Percentiles rank a stretch among this genome's conserved stretches.
Conservation (phyloP, 1,284 basidiomycete species). For the Boletus sp. region DNA sequence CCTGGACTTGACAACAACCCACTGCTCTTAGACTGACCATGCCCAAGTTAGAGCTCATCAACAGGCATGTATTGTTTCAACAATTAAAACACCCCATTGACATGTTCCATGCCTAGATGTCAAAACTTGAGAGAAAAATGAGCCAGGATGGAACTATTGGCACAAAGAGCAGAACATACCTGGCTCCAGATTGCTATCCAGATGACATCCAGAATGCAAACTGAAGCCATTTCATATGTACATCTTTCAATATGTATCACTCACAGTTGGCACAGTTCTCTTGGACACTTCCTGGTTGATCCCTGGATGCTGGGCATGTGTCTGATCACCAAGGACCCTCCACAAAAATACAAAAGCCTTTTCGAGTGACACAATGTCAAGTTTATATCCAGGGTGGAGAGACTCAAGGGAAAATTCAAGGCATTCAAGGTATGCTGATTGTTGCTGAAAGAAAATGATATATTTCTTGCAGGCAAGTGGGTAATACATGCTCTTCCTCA, state of each 20-base stretch:
- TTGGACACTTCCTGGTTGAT: conserved; percentile 83
- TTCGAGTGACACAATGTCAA: conserved; percentile 79
- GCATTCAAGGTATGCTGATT: conserved; percentile 88
- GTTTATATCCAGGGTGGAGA: conserved; percentile 86
- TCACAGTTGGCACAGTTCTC: conserved; percentile 52
- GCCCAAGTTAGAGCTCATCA: conserved; percentile 59
- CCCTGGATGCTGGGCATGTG: conserved; percentile 82
- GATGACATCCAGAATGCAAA: conserved; percentile 68
- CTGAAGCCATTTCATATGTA: conserved; percentile 89
- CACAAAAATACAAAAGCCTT: conserved; percentile 94
- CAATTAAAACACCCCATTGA: conserved; percentile 82
- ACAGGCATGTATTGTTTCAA: conserved; percentile 65
- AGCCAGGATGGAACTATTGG: too few relatives aligned
- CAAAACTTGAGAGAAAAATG: too few relatives aligned
- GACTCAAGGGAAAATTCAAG: conserved; percentile 93
- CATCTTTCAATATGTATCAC: conserved; percentile 36
- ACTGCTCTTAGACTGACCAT: too few relatives aligned
- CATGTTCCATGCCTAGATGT: too few relatives aligned
- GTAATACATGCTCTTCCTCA: conserved; percentile 87
- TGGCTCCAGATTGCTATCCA: conserved; percentile 89
- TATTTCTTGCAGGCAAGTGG: conserved; percentile 94
- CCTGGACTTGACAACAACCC: too few relatives aligned
- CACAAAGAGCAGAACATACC: conserved; percentile 82
- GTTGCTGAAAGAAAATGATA: conserved; percentile 85
- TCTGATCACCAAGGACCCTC: conserved; percentile 94